These are phyloP conservation scores for Linum tenue DNA, from an alignment of 345 rosid genomes.

Conservation along the genomic window DNA sequence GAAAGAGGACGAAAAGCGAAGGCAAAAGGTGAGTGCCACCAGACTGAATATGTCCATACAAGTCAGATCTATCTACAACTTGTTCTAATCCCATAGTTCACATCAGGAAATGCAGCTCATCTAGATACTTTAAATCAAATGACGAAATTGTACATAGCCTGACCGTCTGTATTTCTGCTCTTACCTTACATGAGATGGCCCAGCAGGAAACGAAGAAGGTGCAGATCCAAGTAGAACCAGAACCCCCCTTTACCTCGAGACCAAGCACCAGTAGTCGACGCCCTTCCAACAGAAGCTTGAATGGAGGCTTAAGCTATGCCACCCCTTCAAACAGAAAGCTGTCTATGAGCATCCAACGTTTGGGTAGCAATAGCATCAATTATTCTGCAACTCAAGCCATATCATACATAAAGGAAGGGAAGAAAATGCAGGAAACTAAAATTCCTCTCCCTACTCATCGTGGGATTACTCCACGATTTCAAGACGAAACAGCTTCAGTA, in stretches of 20 bases:
- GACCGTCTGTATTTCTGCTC: no score
- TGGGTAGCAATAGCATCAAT: conserved; percentile 31
- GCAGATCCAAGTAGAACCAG: conserved; percentile 44
- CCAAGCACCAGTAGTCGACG: conserved; percentile 56
- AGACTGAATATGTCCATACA: no score
- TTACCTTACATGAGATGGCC: not conserved
- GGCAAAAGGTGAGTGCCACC: conserved; percentile 47
- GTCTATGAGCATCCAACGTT: conserved; percentile 39
- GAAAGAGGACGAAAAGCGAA: conserved; percentile 73
- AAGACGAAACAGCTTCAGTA: conserved; percentile 67
- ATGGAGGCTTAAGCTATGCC: conserved; percentile 44
- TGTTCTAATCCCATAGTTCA: no score
- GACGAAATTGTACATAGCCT: no score
- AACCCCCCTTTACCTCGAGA: conserved; percentile 35
- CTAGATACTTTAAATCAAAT: no score
- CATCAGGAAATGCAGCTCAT: no score
- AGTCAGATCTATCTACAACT: no score
- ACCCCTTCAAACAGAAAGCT: conserved; percentile 45
- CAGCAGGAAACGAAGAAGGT: conserved; percentile 66
- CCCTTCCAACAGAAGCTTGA: conserved; percentile 44
- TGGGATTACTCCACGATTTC: conserved; percentile 26
- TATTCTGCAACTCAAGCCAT: conserved; percentile 32
- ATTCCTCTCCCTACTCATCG: conserved; percentile 23
- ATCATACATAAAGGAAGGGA: conserved; percentile 34
- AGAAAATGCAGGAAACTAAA: conserved; percentile 32